Evolutionary conservation across 2,329 filamentous ascomycete genomes (phyloP), one percentile per base, ranked within the genome.

Genomic region (Hypoxylon sp.): DNA sequence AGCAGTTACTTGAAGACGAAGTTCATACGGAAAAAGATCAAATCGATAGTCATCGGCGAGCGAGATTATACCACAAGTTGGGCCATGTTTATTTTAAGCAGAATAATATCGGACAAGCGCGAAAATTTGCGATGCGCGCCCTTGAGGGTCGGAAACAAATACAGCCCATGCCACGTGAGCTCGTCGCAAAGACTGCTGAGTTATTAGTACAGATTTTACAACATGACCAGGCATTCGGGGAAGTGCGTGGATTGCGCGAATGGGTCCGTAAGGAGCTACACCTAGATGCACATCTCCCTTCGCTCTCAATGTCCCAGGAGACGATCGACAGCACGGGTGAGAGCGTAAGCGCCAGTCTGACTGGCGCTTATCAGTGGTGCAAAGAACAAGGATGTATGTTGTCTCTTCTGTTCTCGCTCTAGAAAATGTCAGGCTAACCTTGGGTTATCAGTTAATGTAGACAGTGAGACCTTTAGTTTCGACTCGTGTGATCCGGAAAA

Each of bases 41-140:
- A 34, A 12, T 29, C n/a, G 51, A 63, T n/a, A 8, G 41, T 6
- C 43, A 57, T 17, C 57, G 61, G 4, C 37, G 55, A 40, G 59
- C 57, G 19, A 56, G 62, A 17, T 40, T 69, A 8, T 61, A 66
- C 27, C 62, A 68, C 17, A 64, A 68, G n/a, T 60, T 69, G 7
- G 66, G 66, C 4, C 49, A 44, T 5, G 46, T 69, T 0, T 61
- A 61, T 20, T 44, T 59, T 23, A 53, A 52, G 16, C 48, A 58
- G 3, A 51, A 56, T 7, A 63, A 63, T 11, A 27, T 59, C 19
- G 25, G 9, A 2, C 41, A 60, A 31, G 59, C 64, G 3, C 53
- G 56, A 7, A 60, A 30, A 13, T 61, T 63, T 26, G 16, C 66
- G 3, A 49, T 17, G 1, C 55, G 58, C n/a, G 66, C 66, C 7